A percentile compares a stretch with the other conserved stretches of the same genome.
Conservation (phyloP, 371 early-diverging fungal genomes). For the Ordospora pajunii region DNA sequence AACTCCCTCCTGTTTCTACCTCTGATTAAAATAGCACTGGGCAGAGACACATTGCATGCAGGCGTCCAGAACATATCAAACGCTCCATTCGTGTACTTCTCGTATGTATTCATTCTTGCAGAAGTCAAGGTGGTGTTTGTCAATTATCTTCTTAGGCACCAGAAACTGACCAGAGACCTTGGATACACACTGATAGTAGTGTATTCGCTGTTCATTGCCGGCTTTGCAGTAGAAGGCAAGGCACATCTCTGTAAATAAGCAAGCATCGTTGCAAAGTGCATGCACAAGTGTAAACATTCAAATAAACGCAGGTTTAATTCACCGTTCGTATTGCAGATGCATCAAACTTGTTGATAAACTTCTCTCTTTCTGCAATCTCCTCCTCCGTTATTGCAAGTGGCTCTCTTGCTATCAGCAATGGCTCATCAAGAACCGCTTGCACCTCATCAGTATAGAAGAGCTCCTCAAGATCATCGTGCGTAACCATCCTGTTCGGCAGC, state of each 20-base stretch:
- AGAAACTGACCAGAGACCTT: constrained; percentile 19
- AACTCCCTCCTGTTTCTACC: background rate
- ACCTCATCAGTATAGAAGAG: constrained; percentile 92
- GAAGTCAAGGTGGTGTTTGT: constrained; percentile 4
- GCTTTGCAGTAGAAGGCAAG: constrained; percentile 15
- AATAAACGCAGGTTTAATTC: constrained; percentile 12
- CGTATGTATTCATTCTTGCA: constrained; percentile 6
- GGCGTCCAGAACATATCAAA: background rate
- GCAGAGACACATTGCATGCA: background rate
- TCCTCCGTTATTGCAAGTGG: constrained; percentile 21
- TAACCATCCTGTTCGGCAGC: constrained; percentile 74
- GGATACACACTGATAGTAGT: constrained; percentile 9
- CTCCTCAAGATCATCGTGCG: constrained; percentile 84
- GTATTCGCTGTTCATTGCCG: constrained; percentile 1
- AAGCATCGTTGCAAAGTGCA: background rate
- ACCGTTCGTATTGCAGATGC: background rate
- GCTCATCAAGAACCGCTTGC: constrained; percentile 79
- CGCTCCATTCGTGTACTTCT: background rate
- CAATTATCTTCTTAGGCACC: constrained; percentile 23
- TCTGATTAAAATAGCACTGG: background rate
- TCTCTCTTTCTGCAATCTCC: constrained; percentile 14
- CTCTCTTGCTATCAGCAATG: constrained; percentile 63
- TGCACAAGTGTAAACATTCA: background rate
- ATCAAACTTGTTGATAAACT: constrained; percentile 31
- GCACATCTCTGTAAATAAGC: constrained; percentile 1